Evolutionary conservation across 2,329 filamentous ascomycete genomes (phyloP).

Genomic region (Cladosporium sp.): DNA sequence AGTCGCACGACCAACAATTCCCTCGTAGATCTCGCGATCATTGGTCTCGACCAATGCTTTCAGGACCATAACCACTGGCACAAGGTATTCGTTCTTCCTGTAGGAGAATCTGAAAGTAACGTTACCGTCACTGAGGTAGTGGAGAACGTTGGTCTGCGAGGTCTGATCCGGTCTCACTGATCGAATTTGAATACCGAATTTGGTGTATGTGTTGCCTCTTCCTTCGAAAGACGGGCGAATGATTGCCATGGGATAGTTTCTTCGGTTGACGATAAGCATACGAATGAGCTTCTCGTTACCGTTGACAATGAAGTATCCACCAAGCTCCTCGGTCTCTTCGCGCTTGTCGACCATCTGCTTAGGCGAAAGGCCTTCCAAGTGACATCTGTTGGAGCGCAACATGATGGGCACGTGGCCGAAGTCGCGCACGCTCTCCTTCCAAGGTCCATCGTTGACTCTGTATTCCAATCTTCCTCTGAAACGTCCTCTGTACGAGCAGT

Average conservation of each 20-base stretch:
- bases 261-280: conserved; percentile 79
- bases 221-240: conserved; percentile 83
- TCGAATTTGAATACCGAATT: conserved; percentile 84
- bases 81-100: conserved; percentile 94
- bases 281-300: conserved; percentile 96
- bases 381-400: conserved; percentile 86
- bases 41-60: conserved; percentile 95
- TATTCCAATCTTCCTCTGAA: conserved; percentile 80
- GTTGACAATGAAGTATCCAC: conserved; percentile 96
- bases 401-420: conserved; percentile 88
- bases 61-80: conserved; percentile 93
- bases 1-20: conserved; percentile 67
- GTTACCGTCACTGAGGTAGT: conserved; percentile 93
- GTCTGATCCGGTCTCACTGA: conserved; percentile 96
- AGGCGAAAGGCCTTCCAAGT: conserved; percentile 80
- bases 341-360: conserved; percentile 77
- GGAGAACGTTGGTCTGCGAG: conserved; percentile 92
- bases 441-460: conserved; percentile 78
- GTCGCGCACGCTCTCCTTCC: conserved; percentile 76
- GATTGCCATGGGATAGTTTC: conserved; percentile 95
- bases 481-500: conserved; percentile 84
- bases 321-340: conserved; percentile 93
- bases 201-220: conserved; percentile 81
- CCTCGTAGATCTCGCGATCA: conserved; percentile 92
- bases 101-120: conserved; percentile 96